Conservation (phyloP, 2,329 filamentous ascomycete species). For the Fusarium pininemorale region DNA sequence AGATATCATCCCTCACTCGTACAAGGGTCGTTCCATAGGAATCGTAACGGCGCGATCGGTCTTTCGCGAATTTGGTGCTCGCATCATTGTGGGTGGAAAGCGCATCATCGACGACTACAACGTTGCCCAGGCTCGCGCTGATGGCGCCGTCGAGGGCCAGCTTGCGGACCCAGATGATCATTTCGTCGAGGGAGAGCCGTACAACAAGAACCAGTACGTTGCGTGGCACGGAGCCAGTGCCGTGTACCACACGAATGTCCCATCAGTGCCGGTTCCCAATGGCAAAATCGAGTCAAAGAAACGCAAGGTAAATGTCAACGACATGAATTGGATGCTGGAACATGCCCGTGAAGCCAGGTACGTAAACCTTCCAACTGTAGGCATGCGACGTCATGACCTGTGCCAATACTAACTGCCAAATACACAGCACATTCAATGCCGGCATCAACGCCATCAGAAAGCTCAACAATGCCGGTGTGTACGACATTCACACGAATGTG, state of each 20-base stretch:
- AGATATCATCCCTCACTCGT: slow-evolving; percentile 95
- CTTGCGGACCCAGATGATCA: slow-evolving; percentile 89
- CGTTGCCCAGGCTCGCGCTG: slow-evolving; percentile 75
- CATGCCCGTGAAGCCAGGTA: slow-evolving; percentile 92
- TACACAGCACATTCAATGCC: slow-evolving; percentile 81
- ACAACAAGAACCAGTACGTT: slow-evolving; percentile 99
- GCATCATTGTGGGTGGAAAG: slow-evolving; percentile 91
- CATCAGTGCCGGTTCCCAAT: slow-evolving; percentile 77
- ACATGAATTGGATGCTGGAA: slow-evolving; percentile 96
- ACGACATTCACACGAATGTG: slow-evolving; percentile 92
- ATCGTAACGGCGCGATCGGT: slow-evolving; percentile 96
- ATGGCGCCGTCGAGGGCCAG: slow-evolving; percentile 86
- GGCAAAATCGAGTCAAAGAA: slow-evolving; percentile 86
- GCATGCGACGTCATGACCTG: neutral
- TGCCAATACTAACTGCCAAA: slow-evolving; percentile 12
- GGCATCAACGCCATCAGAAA: slow-evolving; percentile 74
- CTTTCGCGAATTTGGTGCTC: slow-evolving; percentile 94
- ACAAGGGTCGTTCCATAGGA: slow-evolving; percentile 97
- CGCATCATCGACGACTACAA: slow-evolving; percentile 91
- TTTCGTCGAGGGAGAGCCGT: slow-evolving; percentile 80
- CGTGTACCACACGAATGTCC: slow-evolving; percentile 87
- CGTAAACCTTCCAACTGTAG: slow-evolving; percentile 3
- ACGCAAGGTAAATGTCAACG: slow-evolving; percentile 86
- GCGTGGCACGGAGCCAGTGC: slow-evolving; percentile 97
- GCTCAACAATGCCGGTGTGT: slow-evolving; percentile 78